A percentile compares a stretch with the other conserved stretches of the same genome.
phyloP scores from a whole-genome alignment of 441 rosid species.

The Erysimum cheiri region DNA sequence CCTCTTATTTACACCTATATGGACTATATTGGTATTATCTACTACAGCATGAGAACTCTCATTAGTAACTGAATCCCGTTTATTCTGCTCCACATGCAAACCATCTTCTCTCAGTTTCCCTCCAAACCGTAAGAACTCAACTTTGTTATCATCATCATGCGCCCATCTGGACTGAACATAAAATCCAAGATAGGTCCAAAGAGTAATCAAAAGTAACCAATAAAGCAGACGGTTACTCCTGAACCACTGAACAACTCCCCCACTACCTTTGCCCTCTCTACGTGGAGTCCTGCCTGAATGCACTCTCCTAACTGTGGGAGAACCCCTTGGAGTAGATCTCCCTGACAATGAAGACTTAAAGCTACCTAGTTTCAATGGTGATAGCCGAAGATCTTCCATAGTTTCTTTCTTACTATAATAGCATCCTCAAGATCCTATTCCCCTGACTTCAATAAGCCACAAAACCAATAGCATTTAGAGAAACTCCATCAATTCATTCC shows the following conservation, averaged over 20 bases:
- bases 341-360: constrained; percentile 73
- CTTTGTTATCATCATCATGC: constrained; percentile 74
- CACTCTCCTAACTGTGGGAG: constrained; percentile 69
- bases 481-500: constrained; percentile 10
- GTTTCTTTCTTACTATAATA: constrained; percentile 39
- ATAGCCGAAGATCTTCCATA: constrained; percentile 59
- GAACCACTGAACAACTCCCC: constrained; percentile 70
- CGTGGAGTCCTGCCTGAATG: constrained; percentile 80
- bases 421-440: constrained; percentile 28
- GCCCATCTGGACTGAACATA: constrained; percentile 98
- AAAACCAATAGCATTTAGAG: not conserved
- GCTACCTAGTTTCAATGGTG: constrained; percentile 67
- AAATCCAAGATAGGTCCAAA: constrained; percentile 94
- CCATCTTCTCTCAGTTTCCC: constrained; percentile 49
- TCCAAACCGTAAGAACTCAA: constrained; percentile 73
- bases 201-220: constrained; percentile 91
- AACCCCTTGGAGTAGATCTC: constrained; percentile 71
- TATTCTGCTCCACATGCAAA: constrained; percentile 47
- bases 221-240: constrained; percentile 72
- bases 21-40: constrained; percentile 48
- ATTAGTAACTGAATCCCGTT: constrained; percentile 61
- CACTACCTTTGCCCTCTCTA: constrained; percentile 72
- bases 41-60: constrained; percentile 50
- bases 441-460: constrained; percentile 1
- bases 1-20: constrained; percentile 48